phyloP scores from a whole-genome alignment of 108 stramenopile genomes.

The Cyclostephanos tholiformis region DNA sequence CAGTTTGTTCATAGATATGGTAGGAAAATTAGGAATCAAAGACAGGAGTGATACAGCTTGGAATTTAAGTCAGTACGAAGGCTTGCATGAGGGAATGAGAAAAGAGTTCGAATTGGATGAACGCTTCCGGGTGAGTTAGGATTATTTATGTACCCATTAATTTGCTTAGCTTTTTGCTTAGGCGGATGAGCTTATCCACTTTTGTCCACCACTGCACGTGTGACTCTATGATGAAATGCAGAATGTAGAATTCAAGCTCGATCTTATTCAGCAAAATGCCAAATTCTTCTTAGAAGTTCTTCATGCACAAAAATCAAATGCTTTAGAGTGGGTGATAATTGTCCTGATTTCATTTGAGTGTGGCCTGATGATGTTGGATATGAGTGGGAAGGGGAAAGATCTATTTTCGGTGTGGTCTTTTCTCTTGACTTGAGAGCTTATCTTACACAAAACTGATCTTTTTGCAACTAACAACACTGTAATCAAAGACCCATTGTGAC shows the following conservation, averaged over 20 bases:
- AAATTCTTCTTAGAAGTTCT: constrained; percentile 94
- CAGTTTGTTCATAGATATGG: constrained; percentile 88
- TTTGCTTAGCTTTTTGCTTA: background rate
- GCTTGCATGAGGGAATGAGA: constrained; percentile 77
- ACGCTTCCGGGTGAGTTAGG: constrained; percentile 47
- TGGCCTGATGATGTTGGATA: constrained; percentile 85
- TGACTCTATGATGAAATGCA: background rate
- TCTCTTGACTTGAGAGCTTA: constrained; percentile 3
- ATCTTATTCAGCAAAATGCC: constrained; percentile 90
- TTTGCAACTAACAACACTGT: too few relatives aligned
- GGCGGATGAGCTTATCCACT: background rate
- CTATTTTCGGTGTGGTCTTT: constrained; percentile 44
- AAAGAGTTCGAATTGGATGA: constrained; percentile 69
- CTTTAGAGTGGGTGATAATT: constrained; percentile 93
- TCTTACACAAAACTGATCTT: background rate
- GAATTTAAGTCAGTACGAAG: constrained; percentile 87
- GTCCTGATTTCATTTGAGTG: constrained; percentile 88
- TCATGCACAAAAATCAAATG: constrained; percentile 83
- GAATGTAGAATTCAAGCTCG: constrained; percentile 90
- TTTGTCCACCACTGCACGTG: background rate
- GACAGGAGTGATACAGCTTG: constrained; percentile 91
- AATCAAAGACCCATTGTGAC: too few relatives aligned
- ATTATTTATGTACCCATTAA: background rate
- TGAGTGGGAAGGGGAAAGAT: constrained; percentile 79
- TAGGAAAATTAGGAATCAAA: constrained; percentile 89